Percentiles rank a stretch among this genome's conserved stretches.
phyloP scores from a whole-genome alignment of 2,329 filamentous ascomycete genomes.

The Trichophyton rubrum region DNA sequence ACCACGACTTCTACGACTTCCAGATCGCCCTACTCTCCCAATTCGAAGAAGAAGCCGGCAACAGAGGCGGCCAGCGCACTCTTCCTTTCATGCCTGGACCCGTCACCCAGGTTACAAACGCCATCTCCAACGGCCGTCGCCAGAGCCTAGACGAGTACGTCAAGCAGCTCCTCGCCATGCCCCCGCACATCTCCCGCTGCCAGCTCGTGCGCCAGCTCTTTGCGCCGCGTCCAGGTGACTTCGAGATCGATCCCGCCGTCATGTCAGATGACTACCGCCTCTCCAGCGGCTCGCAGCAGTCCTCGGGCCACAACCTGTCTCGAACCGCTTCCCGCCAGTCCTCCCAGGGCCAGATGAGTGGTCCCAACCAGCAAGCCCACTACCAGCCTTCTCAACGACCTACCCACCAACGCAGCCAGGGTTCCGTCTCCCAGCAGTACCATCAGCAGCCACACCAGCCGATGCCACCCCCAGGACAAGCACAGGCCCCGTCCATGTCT shows the following conservation, averaged over 20 bases:
- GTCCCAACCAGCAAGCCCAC: constrained; percentile 25
- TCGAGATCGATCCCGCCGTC: constrained; percentile 62
- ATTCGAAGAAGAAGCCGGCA: constrained; percentile 86
- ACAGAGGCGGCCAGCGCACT: constrained; percentile 65
- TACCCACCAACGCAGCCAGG: constrained; percentile 29
- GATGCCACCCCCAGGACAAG: background rate
- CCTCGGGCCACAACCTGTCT: constrained; percentile 47
- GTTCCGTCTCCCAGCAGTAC: constrained; percentile 20
- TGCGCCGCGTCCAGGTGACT: constrained; percentile 76
- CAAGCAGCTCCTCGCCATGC: constrained; percentile 74
- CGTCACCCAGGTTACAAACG: constrained; percentile 95
- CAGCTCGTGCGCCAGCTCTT: constrained; percentile 84
- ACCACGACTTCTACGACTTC: constrained; percentile 98
- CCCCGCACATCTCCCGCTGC: constrained; percentile 70
- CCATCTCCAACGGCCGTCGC: constrained; percentile 82
- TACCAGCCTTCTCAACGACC: constrained; percentile 18
- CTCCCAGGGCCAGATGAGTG: constrained; percentile 52
- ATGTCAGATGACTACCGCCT: constrained; percentile 51
- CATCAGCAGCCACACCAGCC: background rate
- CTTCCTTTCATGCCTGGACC: constrained; percentile 97
- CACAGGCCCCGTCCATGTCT: constrained; percentile 25
- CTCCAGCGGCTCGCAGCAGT: constrained; percentile 57
- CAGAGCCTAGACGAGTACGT: constrained; percentile 94
- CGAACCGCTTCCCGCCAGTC: constrained; percentile 52
- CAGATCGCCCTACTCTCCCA: constrained; percentile 87